phyloP scores from a whole-genome alignment of 331 rosid genomes.

The Saraca asoca region DNA sequence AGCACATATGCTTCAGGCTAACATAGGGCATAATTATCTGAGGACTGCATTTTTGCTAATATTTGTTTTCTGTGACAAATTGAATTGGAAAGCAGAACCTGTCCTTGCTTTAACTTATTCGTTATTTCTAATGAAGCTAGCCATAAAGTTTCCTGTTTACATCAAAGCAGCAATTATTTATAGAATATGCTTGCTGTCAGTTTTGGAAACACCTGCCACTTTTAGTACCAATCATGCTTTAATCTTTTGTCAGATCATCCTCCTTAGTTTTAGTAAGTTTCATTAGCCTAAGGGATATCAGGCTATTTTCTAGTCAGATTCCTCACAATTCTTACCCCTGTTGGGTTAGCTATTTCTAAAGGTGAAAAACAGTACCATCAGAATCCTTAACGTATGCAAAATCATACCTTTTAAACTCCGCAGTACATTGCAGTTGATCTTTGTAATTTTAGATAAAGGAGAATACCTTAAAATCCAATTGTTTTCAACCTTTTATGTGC shows the following conservation, averaged over 20 bases:
- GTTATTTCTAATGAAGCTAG: constrained; percentile 33
- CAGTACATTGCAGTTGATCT: too few species aligned
- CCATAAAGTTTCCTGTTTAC: constrained; percentile 29
- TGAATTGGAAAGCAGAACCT: constrained; percentile 36
- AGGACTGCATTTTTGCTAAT: constrained; percentile 35
- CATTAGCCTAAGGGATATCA: not conserved
- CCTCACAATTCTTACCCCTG: too few species aligned
- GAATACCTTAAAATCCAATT: constrained; percentile 9
- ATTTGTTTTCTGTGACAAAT: constrained; percentile 31
- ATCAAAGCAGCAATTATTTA: constrained; percentile 29
- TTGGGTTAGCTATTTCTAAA: too few species aligned
- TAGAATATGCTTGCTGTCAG: constrained; percentile 37
- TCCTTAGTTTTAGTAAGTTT: constrained; percentile 14
- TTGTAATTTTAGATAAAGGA: too few species aligned
- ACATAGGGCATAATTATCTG: constrained; percentile 33
- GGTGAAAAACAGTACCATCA: too few species aligned
- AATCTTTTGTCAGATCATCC: constrained; percentile 26
- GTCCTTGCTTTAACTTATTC: constrained; percentile 54
- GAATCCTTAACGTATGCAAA: too few species aligned
- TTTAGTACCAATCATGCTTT: constrained; percentile 33
- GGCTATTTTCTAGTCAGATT: not conserved
- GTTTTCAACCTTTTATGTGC: not conserved
- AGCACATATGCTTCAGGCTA: not conserved
- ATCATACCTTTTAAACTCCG: too few species aligned
- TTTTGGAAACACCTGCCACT: constrained; percentile 34